A percentile compares a stretch with the other conserved stretches of the same genome.
These are phyloP conservation scores for Monosporascus sp. DNA, from an alignment of 2,329 filamentous ascomycete species.

Conservation along the genomic window DNA sequence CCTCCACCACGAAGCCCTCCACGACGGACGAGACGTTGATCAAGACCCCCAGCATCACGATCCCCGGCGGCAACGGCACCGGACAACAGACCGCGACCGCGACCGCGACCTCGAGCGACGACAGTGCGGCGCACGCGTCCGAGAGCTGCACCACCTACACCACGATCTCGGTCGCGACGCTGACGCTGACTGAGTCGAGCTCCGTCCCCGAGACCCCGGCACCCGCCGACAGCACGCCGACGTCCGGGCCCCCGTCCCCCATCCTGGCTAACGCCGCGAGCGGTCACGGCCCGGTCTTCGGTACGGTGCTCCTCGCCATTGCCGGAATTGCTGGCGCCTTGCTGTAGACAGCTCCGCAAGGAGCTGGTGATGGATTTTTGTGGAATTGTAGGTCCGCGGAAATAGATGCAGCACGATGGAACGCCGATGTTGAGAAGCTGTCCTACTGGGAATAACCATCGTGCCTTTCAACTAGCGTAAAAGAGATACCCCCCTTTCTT, in stretches of 20 bases:
- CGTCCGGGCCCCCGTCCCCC: not conserved
- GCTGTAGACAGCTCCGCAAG: no score
- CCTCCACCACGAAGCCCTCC: not conserved
- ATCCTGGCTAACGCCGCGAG: slow-evolving; percentile 1
- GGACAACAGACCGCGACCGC: not conserved
- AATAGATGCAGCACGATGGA: no score
- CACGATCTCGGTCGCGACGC: not conserved
- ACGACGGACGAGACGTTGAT: slow-evolving; percentile 1
- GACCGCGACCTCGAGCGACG: not conserved
- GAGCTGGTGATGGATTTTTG: no score
- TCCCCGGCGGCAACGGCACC: not conserved
- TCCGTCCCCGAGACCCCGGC: not conserved
- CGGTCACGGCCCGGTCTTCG: not conserved
- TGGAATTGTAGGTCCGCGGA: no score
- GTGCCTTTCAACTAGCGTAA: no score
- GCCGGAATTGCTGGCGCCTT: not conserved
- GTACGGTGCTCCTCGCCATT: slow-evolving; percentile 6
- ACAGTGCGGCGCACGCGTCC: not conserved
- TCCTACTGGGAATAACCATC: no score
- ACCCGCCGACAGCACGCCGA: not conserved
- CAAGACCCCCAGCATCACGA: slow-evolving; percentile 1
- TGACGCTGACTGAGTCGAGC: not conserved
- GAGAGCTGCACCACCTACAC: not conserved
- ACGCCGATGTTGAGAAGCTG: no score
- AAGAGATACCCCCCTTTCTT: no score